Base-by-base conservation (phyloP, 352 stramenopile genomes). In the Phytophthora rubi region DNA sequence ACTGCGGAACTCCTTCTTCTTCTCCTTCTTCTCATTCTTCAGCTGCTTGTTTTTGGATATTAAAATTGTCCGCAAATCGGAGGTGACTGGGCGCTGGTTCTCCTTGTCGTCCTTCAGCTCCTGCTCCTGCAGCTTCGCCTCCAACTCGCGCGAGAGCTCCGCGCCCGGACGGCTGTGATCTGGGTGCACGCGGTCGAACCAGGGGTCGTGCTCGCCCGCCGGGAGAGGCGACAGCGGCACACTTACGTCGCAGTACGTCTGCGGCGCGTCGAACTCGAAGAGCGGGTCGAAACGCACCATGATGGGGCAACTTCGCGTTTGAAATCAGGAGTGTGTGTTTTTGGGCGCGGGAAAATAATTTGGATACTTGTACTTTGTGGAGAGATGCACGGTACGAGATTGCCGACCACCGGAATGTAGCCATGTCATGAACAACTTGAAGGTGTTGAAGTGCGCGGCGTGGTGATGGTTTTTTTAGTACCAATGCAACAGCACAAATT, bases 181-280 rank as follows among this genome's bases (percentile, higher is more conserved):
- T 13, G 52, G 6, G 54, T 94, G 86, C 26, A 84, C 49, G 37
- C 72, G 57, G 52, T 92, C 80, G 61, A 94, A 94, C 86, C 86
- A 94, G 57, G 71, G 39, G 54, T 92, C 83, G 59, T 87, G 82
- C n/a, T 62, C 59, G 28, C 55, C 64, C 15, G 53, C 16, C 16
- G 60, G 35, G 8, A 42, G 26, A 35, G 62, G 64, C 9, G 54
- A 37, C 2, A 73, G 59, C n/a, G 75, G 68, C 0, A 64, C 79
- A 23, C 69, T 79, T 21, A 92, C 76, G 72, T 94, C 83, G 21
- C 73, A 49, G 54, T 85, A 92, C 37, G 68, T 61, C 58, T 85
- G 80, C 49, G 86, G 80, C 39, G 81, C 84, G 62, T 92, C 86
- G 56, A 94, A 94, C 76, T 91, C 86, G 71, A 92, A 94, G 15